Evolutionary conservation across 2,329 filamentous ascomycete genomes (phyloP).

Genomic region (Atkinsonella hypoxylon): DNA sequence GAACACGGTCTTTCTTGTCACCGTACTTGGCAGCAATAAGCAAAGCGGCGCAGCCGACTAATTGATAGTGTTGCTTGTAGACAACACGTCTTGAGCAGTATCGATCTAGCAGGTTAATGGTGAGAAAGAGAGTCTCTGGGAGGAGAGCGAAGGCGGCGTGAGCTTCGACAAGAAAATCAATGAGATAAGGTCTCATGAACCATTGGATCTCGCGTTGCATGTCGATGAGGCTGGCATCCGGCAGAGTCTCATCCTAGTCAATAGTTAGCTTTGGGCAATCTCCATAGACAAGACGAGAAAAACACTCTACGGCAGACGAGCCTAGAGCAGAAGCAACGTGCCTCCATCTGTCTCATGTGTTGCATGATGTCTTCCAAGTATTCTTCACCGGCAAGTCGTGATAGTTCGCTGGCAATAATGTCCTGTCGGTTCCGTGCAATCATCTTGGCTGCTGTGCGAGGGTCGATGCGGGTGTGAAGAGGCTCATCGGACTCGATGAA

Average conservation of each 20-base stretch:
- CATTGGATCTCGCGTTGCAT: constrained; percentile 99
- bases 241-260: constrained; percentile 63
- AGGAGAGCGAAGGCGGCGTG: constrained; percentile 90
- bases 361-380: constrained; percentile 89
- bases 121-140: constrained; percentile 89
- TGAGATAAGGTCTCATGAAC: constrained; percentile 97
- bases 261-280: constrained; percentile 13
- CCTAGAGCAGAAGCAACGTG: constrained; percentile 21
- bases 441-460: constrained; percentile 65
- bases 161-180: constrained; percentile 96
- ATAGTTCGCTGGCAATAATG: constrained; percentile 80
- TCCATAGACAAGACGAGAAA: background rate
- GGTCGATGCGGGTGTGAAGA: constrained; percentile 44
- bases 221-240: constrained; percentile 95
- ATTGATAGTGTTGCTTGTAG: constrained; percentile 97
- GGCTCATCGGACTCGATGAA: constrained; percentile 45
- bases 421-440: constrained; percentile 75
- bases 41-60: constrained; percentile 90
- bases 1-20: constrained; percentile 97
- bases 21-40: constrained; percentile 98
- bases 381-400: constrained; percentile 71
- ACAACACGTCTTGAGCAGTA: constrained; percentile 97
- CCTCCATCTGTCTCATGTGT: constrained; percentile 95
- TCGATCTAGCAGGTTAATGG: constrained; percentile 89
- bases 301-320: background rate